Conservation (phyloP, 768 basidiomycete species). For the Pleurotus giganteus region DNA sequence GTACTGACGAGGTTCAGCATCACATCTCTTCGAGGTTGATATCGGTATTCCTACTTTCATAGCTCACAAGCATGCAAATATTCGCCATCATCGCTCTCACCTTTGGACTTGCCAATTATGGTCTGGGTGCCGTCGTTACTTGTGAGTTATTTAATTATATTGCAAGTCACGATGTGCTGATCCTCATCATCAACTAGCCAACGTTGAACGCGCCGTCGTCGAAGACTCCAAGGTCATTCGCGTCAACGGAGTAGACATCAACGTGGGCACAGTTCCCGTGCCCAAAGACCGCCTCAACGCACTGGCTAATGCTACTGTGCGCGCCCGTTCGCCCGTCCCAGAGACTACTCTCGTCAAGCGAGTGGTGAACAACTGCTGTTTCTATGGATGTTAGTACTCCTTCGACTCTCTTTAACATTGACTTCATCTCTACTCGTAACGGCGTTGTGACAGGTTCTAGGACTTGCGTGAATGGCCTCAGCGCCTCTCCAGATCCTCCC, state of each 20-base stretch:
- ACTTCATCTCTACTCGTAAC: neutral
- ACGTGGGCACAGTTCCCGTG: conserved; percentile 1
- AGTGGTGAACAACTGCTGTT: conserved; percentile 7
- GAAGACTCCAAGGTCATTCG: neutral
- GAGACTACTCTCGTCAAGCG: conserved; percentile 8
- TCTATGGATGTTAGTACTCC: conserved; percentile 5
- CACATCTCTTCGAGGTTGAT: too few species aligned
- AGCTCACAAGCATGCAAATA: neutral
- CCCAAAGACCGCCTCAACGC: neutral
- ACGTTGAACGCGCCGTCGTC: neutral
- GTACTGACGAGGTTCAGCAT: too few species aligned
- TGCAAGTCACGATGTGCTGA: neutral
- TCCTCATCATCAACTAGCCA: too few species aligned
- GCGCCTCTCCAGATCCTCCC: conserved; percentile 4
- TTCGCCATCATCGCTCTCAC: neutral
- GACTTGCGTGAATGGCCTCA: conserved; percentile 11
- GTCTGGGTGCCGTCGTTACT: neutral
- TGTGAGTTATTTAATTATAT: neutral
- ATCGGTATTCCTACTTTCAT: too few species aligned
- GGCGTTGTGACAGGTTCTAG: neutral
- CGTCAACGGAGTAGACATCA: conserved; percentile 5
- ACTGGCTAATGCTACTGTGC: neutral
- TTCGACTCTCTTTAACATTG: neutral
- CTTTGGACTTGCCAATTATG: neutral
- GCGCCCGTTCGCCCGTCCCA: neutral